Evolutionary conservation across 2,329 filamentous ascomycete genomes (phyloP).

Genomic region (Pseudogymnoascus sp.): DNA sequence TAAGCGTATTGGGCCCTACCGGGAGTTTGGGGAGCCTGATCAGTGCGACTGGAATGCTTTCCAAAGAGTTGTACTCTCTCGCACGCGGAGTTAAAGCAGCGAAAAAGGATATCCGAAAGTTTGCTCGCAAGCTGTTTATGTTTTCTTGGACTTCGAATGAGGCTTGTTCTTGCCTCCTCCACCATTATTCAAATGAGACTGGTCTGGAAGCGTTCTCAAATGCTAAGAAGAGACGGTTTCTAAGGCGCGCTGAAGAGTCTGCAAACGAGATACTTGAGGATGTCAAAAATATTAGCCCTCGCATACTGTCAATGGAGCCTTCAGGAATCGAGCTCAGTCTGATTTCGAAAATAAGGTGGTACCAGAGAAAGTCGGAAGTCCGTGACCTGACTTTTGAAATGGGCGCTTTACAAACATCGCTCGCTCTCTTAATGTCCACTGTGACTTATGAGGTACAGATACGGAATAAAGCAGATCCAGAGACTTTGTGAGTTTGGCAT

Average conservation of each 20-base stretch:
- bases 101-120: neutral
- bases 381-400: neutral
- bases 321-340: neutral
- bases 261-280: neutral
- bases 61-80: neutral
- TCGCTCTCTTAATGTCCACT: neutral
- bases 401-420: neutral
- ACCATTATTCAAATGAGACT: neutral
- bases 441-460: neutral
- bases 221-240: neutral
- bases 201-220: neutral
- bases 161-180: neutral
- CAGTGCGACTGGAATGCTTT: neutral
- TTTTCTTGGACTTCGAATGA: neutral
- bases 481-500: neutral
- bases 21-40: neutral
- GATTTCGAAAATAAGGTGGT: neutral
- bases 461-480: neutral
- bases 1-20: neutral
- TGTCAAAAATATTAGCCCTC: neutral
- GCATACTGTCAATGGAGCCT: neutral
- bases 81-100: neutral
- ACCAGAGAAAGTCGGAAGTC: neutral
- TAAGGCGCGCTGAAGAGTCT: neutral
- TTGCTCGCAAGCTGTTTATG: neutral